phyloP scores from a whole-genome alignment of 441 rosid species.

The Kokia cookei region DNA sequence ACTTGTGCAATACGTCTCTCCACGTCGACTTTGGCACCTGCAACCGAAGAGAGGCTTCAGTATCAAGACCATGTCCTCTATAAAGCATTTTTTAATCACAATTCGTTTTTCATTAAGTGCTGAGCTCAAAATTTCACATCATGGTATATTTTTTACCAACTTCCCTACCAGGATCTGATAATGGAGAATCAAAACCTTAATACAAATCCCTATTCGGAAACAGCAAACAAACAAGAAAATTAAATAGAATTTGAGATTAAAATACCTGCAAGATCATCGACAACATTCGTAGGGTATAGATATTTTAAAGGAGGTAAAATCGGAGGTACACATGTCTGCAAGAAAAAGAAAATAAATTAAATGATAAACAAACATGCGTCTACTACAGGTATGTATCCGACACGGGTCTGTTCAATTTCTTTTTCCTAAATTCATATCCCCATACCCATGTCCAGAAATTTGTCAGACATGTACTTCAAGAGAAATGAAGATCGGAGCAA shows the following conservation, averaged over 20 bases:
- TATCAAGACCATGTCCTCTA: neutral
- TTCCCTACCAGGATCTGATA: neutral
- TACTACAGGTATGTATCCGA: neutral
- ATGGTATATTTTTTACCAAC: neutral
- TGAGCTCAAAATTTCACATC: no score
- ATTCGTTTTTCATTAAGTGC: neutral
- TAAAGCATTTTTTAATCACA: neutral
- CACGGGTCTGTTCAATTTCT: neutral
- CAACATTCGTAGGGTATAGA: slow-evolving; percentile 63
- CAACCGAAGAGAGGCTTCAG: neutral
- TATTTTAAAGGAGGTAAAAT: slow-evolving; percentile 82
- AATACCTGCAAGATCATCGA: slow-evolving; percentile 71
- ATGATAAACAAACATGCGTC: neutral
- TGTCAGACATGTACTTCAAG: neutral
- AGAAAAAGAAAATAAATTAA: slow-evolving; percentile 7
- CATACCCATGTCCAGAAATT: neutral
- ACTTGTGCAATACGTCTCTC: slow-evolving; percentile 50
- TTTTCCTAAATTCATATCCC: neutral
- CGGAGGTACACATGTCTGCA: slow-evolving; percentile 83
- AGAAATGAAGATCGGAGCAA: neutral
- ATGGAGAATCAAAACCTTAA: neutral
- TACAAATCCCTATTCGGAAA: neutral
- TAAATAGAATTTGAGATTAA: neutral
- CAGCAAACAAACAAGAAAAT: neutral
- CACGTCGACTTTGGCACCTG: slow-evolving; percentile 62